Conservation (phyloP, 2,329 filamentous ascomycete species). For the Colletotrichum echinochloae region DNA sequence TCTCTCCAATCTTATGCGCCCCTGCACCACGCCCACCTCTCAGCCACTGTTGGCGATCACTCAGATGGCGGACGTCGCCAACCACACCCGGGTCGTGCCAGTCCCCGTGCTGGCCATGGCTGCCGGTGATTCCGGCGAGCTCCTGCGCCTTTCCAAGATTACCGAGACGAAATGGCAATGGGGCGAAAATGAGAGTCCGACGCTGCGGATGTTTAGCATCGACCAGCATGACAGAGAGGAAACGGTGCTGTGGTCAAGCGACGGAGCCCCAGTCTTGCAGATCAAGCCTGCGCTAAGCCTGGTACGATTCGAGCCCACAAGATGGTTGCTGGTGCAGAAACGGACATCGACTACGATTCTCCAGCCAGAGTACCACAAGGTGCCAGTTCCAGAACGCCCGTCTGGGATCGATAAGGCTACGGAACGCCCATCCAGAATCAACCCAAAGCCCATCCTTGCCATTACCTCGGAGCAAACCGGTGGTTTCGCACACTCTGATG, state of each 20-base stretch:
- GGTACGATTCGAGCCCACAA: slow-evolving; percentile 52
- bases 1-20: slow-evolving; percentile 47
- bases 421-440: slow-evolving; percentile 62
- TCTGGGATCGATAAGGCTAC: slow-evolving; percentile 38
- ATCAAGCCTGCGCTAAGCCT: slow-evolving; percentile 61
- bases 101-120: slow-evolving; percentile 59
- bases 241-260: slow-evolving; percentile 66
- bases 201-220: slow-evolving; percentile 60
- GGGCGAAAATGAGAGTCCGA: slow-evolving; percentile 57
- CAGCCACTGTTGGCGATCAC: slow-evolving; percentile 66
- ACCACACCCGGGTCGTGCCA: slow-evolving; percentile 44
- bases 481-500: slow-evolving; percentile 68
- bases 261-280: slow-evolving; percentile 61
- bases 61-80: slow-evolving; percentile 59
- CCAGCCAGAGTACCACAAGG: slow-evolving; percentile 61
- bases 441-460: slow-evolving; percentile 65
- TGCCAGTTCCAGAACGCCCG: slow-evolving; percentile 48
- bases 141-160: slow-evolving; percentile 66
- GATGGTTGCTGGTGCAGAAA: slow-evolving; percentile 68
- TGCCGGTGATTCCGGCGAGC: slow-evolving; percentile 68
- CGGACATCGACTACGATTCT: slow-evolving; percentile 64
- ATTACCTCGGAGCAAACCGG: slow-evolving; percentile 66
- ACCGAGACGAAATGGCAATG: slow-evolving; percentile 67
- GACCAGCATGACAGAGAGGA: slow-evolving; percentile 58
- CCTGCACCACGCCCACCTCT: slow-evolving; percentile 44